Conservation (phyloP, 2,329 filamentous ascomycete genomes). For the Colletotrichum kahawae region DNA sequence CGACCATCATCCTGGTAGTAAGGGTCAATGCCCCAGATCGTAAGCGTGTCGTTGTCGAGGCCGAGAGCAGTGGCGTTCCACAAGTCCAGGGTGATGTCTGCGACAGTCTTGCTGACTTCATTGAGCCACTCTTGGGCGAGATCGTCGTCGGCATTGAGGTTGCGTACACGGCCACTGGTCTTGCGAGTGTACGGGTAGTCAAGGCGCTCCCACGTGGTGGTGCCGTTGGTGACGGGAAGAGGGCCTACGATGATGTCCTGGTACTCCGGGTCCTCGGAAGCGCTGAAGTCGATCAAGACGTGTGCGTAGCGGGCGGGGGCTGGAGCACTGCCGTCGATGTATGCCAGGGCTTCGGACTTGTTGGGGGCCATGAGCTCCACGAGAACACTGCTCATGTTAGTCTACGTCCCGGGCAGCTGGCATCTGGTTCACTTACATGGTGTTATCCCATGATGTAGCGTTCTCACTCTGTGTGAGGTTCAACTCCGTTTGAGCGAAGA, state of each 20-base stretch:
- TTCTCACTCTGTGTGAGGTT: slow-evolving; percentile 41
- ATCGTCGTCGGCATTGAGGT: slow-evolving; percentile 42
- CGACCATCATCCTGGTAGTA: slow-evolving; percentile 45
- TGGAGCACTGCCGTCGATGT: slow-evolving; percentile 42
- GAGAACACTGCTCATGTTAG: slow-evolving; percentile 24
- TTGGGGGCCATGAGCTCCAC: slow-evolving; percentile 49
- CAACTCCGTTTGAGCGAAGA: slow-evolving; percentile 41
- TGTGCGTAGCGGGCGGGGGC: slow-evolving; percentile 47
- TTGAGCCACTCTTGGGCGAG: slow-evolving; percentile 36
- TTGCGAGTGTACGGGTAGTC: slow-evolving; percentile 47
- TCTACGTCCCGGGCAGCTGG: fast-evolving
- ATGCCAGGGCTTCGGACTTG: slow-evolving; percentile 52
- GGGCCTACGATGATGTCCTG: slow-evolving; percentile 55
- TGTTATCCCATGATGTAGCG: slow-evolving; percentile 41
- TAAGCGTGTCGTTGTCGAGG: slow-evolving; percentile 44
- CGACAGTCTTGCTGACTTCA: slow-evolving; percentile 31
- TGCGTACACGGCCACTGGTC: slow-evolving; percentile 39
- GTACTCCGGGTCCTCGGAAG: slow-evolving; percentile 41
- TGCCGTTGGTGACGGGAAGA: slow-evolving; percentile 46
- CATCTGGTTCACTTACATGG: slow-evolving; percentile 27
- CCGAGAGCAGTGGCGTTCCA: slow-evolving; percentile 42
- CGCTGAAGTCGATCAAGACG: slow-evolving; percentile 43
- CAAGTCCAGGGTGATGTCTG: slow-evolving; percentile 48
- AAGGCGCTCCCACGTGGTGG: slow-evolving; percentile 41
- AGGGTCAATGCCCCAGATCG: slow-evolving; percentile 46